phyloP scores from a whole-genome alignment of 495 filamentous ascomycete species.

The Aspergillus coremiiformis region DNA sequence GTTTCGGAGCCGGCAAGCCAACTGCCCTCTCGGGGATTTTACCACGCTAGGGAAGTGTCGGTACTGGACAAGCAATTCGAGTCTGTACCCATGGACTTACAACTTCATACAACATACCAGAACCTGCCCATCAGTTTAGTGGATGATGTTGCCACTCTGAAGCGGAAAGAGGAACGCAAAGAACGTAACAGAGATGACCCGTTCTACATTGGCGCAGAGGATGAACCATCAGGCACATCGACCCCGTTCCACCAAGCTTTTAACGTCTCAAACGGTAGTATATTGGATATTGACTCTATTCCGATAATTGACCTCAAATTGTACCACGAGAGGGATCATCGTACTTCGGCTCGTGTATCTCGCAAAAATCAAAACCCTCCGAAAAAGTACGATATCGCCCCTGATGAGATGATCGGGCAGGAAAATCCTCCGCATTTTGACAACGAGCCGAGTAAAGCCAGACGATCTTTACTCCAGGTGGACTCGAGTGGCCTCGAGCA shows the following conservation, averaged over 20 bases:
- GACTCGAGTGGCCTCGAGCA: slow-evolving; percentile 72
- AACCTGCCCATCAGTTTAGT: slow-evolving; percentile 48
- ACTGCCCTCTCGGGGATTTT: slow-evolving; percentile 55
- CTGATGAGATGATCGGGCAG: slow-evolving; percentile 47
- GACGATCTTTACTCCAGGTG: slow-evolving; percentile 63
- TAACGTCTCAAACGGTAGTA: slow-evolving; percentile 57
- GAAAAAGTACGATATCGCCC: slow-evolving; percentile 51
- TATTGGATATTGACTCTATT: slow-evolving; percentile 84
- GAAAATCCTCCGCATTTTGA: slow-evolving; percentile 28
- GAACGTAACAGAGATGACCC: slow-evolving; percentile 88
- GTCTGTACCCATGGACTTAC: slow-evolving; percentile 9
- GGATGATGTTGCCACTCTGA: slow-evolving; percentile 52
- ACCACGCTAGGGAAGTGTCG: slow-evolving; percentile 45
- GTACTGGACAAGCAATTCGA: slow-evolving; percentile 28
- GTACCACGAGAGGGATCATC: slow-evolving; percentile 33
- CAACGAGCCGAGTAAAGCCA: slow-evolving; percentile 32
- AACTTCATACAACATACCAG: slow-evolving; percentile 53
- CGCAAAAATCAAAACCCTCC: slow-evolving; percentile 20
- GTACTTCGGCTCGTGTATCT: slow-evolving; percentile 4
- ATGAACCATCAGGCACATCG: slow-evolving; percentile 42
- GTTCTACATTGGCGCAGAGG: slow-evolving; percentile 73
- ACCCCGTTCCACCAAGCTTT: slow-evolving; percentile 69
- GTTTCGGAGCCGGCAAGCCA: slow-evolving; percentile 1
- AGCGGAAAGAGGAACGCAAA: slow-evolving; percentile 57
- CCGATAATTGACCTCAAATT: slow-evolving; percentile 89